Base-by-base conservation (phyloP, 176 grass and related monocot species). In the Musa itinerans region DNA sequence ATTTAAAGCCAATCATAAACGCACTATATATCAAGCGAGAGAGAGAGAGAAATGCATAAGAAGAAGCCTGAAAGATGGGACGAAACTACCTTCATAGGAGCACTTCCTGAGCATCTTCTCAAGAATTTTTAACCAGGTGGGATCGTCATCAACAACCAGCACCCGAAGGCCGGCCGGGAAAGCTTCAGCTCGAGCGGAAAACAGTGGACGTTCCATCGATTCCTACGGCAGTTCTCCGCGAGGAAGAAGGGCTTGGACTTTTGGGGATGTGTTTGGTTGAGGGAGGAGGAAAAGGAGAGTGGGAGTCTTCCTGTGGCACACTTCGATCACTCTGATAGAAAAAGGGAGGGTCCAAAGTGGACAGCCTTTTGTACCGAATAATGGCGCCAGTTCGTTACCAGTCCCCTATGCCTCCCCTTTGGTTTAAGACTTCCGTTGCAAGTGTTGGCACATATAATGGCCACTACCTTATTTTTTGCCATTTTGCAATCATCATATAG, bases 21-120 rank as follows among this genome's bases (percentile, higher is more conserved):
- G 34, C 34, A 43, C 4, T 43, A 6, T 43, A 6, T 6, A 43
- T 43, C 34, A 43, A 43, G 29, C 29, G 29, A 34, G 3, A 34
- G 29, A 34, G 3, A 43, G 34, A 72, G 57, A 15, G 2, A 43
- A 43, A 43, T 43, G 34, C 34, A 43, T 43, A 43, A 43, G 34
- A 6, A 43, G 34, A 43, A 43, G 4, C 34, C 6, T 43, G 34
- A 43, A 43, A 43, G 34, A 43, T 6, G 7, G 34, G 77, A 52
- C 11, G 10, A 13, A 61, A 77, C 20, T 76, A 87, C 96, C 96
- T 92, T 92, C 96, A 65, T 99, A 99, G 75, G 89, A 95, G 54
- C 96, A 99, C 89, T 99, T 99, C 66, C 88, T 73, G 72, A 99
- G 96, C 96, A 99, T 99, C 91, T 99, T 99, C 83, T 99, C 96